These are phyloP conservation scores for Climacium dendroides DNA, from an alignment of 225 moss, liverwort and hornwort genomes.

Conservation along the genomic window DNA sequence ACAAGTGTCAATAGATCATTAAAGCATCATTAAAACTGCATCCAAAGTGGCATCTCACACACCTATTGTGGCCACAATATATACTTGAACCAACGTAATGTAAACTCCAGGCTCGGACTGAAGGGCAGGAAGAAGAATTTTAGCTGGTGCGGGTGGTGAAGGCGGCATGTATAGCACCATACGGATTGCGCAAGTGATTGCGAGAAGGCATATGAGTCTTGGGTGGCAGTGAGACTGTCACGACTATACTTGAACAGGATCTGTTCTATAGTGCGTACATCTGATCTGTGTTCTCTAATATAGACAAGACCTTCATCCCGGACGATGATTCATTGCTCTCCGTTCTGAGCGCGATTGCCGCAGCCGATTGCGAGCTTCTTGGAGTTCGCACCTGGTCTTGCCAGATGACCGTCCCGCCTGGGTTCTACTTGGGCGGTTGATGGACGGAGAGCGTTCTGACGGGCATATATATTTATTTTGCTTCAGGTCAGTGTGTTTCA, in stretches of 20 bases:
- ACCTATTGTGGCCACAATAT: too few relatives aligned
- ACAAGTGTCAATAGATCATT: background rate
- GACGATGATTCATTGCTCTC: background rate
- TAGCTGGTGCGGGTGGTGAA: background rate
- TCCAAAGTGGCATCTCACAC: background rate
- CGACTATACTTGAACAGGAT: background rate
- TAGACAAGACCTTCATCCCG: background rate
- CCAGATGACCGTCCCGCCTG: background rate
- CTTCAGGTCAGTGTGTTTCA: too few relatives aligned
- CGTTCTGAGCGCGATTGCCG: background rate
- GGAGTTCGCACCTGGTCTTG: background rate
- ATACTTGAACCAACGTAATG: background rate
- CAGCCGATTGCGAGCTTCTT: background rate
- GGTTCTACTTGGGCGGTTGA: background rate
- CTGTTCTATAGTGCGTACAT: background rate
- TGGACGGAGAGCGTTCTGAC: background rate
- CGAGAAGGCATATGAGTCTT: background rate
- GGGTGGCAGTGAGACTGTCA: rapidly evolving
- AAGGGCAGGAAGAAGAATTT: background rate
- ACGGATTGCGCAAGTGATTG: background rate
- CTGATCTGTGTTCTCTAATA: background rate
- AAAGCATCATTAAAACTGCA: background rate
- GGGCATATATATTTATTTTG: too few relatives aligned
- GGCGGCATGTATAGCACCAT: background rate
- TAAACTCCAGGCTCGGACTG: background rate